Base-by-base conservation (phyloP, 306 rosid genomes). In the Inga leiocalycina region DNA sequence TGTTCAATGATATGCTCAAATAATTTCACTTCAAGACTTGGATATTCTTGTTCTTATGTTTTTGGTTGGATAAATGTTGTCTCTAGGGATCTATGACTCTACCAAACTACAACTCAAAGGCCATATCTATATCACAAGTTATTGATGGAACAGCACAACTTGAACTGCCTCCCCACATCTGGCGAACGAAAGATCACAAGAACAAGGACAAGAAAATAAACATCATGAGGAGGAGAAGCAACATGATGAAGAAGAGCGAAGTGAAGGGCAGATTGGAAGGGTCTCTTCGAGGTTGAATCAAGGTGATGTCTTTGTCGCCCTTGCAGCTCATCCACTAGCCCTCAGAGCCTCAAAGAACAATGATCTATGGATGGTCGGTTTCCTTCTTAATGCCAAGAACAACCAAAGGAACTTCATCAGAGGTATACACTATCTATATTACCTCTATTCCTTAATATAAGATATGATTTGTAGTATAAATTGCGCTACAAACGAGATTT, bases 351-450 rank as follows among this genome's bases (percentile, higher is more conserved):
- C 84, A 4, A 22, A 85, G 13, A 46, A 15, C 0, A 45, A 8
- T 3, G 34, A 72, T n/a, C 68, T 88, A 10, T 30, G 34, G 13
- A 62, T 87, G 8, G 45, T 88, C 24, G 89, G 62, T 0, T 83
- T 88, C 10, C 87, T 80, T 69, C 39, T 90, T 82, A 81, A 88
- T 30, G 91, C 82, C 8, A 59, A 81, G 49, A 48, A 90, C 71
- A 88, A 88, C 74, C 41, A 54, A 22, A 88, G 90, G 56, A 81
- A 79, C 83, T 90, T 90, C 85, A 90, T 90, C 1, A 83, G 79
- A 85, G 91, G 91, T 66, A 66, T 7, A 12, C 4, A 64, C 1
- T 9, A 17, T 52, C 19, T 6, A 5, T 52, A 5, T 32, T 32
- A 32, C 34, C 2, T 32, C 34, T 3, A 32, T 2, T 32, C 34